A percentile compares a stretch with the other conserved stretches of the same genome.
These are phyloP conservation scores for Leishmania braziliensis DNA, from an alignment of 208 protist genomes.

Conservation along the genomic window DNA sequence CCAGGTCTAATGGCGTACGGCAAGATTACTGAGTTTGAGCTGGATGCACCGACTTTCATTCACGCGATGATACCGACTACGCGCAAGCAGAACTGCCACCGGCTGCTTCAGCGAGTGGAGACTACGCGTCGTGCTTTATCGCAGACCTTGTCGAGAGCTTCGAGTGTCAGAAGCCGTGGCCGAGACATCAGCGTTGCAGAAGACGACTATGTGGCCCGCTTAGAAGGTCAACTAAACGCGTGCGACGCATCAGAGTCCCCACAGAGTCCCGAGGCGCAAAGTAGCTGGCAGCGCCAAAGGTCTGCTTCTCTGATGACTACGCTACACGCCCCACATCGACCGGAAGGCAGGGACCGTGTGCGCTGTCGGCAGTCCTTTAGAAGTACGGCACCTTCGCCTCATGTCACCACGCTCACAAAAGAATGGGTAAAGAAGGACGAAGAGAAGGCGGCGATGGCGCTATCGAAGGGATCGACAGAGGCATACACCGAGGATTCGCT, in stretches of 20 bases:
- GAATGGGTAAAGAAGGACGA: conserved; percentile 14
- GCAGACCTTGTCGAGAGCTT: not conserved
- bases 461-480: not conserved
- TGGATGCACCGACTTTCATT: conserved; percentile 7
- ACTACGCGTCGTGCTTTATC: not conserved
- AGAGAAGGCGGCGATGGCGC: not conserved
- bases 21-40: conserved; percentile 12
- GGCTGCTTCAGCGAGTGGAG: not conserved
- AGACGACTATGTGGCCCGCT: conserved; percentile 15
- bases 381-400: not conserved
- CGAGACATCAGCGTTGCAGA: not conserved
- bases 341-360: not conserved
- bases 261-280: not conserved
- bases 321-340: not conserved
- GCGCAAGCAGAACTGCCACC: not conserved
- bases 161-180: not conserved
- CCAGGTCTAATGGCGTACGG: not conserved
- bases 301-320: not conserved
- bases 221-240: conserved; percentile 10
- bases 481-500: not conserved
- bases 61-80: not conserved
- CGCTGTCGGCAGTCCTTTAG: not conserved
- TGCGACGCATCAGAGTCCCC: conserved; percentile 4
- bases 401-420: conserved; percentile 6
- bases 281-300: not conserved